phyloP scores from a whole-genome alignment of 345 rosid genomes.

The Camelina hispida region DNA sequence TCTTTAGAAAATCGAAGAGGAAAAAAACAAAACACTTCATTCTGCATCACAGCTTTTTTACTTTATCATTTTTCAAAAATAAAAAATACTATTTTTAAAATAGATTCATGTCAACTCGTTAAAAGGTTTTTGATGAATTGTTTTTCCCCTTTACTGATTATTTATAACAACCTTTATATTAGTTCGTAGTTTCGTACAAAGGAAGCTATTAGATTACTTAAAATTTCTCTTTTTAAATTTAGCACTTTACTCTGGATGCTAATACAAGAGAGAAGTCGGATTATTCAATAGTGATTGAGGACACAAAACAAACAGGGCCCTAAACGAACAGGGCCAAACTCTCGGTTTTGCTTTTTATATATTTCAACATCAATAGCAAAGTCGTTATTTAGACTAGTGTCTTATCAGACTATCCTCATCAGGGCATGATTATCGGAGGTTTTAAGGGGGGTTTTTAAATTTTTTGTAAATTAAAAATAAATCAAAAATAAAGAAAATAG shows the following conservation, averaged over 20 bases:
- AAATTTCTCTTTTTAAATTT: not conserved
- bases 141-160: not conserved
- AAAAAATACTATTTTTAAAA: too few relatives aligned
- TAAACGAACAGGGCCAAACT: too few relatives aligned
- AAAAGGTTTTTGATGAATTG: not conserved
- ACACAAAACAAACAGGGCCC: too few relatives aligned
- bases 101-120: not conserved
- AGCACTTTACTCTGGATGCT: not conserved
- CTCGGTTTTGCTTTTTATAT: constrained; percentile 19
- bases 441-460: too few relatives aligned
- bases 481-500: too few relatives aligned
- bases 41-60: not conserved
- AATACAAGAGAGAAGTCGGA: not conserved
- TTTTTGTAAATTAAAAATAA: too few relatives aligned
- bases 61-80: not conserved
- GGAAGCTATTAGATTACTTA: not conserved
- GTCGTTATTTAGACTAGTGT: constrained; percentile 7
- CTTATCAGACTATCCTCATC: too few relatives aligned
- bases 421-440: too few relatives aligned
- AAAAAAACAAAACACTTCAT: too few relatives aligned
- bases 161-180: too few relatives aligned
- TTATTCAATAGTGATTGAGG: not conserved
- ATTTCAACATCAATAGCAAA: constrained; percentile 25
- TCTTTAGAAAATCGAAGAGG: too few relatives aligned
- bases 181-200: not conserved